These are phyloP conservation scores for Triticum aestivum DNA, from an alignment of 176 grass and related monocot species.

Conservation along the genomic window IWGSC_CS_RefSeq_v2.1 NC_057795.1:31113425-31113924, in stretches of 20 bases:
- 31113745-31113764: constrained; percentile 47
- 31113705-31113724: constrained; percentile 38
- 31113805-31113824: neutral
- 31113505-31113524: too few relatives aligned
- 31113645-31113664: constrained; percentile 56
- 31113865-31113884: neutral
- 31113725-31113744: constrained; percentile 53
- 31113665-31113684: constrained; percentile 39
- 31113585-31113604: neutral
- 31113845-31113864: neutral
- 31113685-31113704: neutral
- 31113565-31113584: neutral
- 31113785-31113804: neutral
- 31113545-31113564: neutral
- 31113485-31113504: too few relatives aligned
- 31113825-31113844: neutral
- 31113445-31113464: too few relatives aligned
- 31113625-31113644: constrained; percentile 54
- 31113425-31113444: too few relatives aligned
- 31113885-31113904: too few relatives aligned
- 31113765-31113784: constrained; percentile 64
- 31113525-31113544: neutral
- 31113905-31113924: too few relatives aligned
- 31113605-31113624: constrained; percentile 49
- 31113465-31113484: too few relatives aligned